These are phyloP conservation scores for Colletotrichum nymphaeae DNA, from an alignment of 2,329 filamentous ascomycete species.

Conservation along the genomic window DNA sequence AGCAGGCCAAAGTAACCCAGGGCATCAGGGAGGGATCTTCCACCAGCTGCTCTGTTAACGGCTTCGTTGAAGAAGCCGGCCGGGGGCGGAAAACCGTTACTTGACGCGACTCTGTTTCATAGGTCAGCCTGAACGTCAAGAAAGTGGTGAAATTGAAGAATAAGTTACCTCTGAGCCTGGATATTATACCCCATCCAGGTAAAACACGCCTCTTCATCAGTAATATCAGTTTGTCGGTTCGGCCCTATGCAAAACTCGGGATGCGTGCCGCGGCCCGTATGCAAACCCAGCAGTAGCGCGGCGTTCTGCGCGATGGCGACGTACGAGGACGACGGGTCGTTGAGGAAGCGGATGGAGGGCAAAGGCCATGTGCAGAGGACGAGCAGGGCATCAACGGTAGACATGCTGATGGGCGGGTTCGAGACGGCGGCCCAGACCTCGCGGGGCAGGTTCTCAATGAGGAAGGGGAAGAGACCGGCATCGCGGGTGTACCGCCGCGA, in stretches of 20 bases:
- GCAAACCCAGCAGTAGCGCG: constrained; percentile 60
- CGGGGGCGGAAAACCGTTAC: constrained; percentile 59
- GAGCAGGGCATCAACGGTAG: constrained; percentile 63
- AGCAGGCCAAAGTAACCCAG: constrained; percentile 58
- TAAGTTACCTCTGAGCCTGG: constrained; percentile 61
- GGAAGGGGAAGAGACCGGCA: constrained; percentile 53
- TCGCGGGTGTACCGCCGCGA: constrained; percentile 61
- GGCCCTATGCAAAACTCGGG: constrained; percentile 58
- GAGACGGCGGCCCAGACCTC: constrained; percentile 59
- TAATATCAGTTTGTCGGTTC: constrained; percentile 54
- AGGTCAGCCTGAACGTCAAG: too few species aligned
- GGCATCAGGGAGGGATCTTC: constrained; percentile 52
- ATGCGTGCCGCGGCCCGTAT: constrained; percentile 63
- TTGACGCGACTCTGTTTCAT: constrained; percentile 54
- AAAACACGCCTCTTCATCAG: constrained; percentile 63
- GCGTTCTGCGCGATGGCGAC: constrained; percentile 59
- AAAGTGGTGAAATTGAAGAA: too few species aligned
- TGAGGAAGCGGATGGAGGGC: constrained; percentile 61
- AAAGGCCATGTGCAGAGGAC: constrained; percentile 64
- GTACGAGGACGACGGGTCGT: constrained; percentile 61
- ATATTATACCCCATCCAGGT: constrained; percentile 67
- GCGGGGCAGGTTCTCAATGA: constrained; percentile 58
- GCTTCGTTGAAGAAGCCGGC: constrained; percentile 60
- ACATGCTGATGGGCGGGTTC: constrained; percentile 55
- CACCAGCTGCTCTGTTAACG: constrained; percentile 56